phyloP scores from a whole-genome alignment of 345 rosid genomes.

The Eucalyptus urophylla region DNA sequence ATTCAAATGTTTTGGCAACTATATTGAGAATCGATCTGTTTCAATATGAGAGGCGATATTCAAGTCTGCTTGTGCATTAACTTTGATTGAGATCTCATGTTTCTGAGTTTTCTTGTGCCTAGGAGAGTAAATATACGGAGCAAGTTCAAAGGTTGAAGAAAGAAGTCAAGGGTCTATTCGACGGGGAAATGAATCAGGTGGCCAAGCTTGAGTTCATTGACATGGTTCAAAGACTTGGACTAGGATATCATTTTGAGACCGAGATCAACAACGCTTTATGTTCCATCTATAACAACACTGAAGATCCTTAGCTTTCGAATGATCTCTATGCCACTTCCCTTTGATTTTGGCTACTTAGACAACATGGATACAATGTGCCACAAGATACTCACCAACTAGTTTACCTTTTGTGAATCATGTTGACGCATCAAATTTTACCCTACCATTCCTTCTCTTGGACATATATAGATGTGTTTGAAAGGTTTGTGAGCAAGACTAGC shows the following conservation, averaged over 20 bases:
- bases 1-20: background rate
- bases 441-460: background rate
- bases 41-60: background rate
- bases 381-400: background rate
- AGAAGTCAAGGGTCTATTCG: background rate
- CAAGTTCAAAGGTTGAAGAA: background rate
- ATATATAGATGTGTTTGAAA: background rate
- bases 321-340: background rate
- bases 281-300: background rate
- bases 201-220: background rate
- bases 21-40: background rate
- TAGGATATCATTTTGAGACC: background rate
- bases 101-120: background rate
- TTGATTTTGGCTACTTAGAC: constrained; percentile 1
- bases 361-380: too few relatives aligned
- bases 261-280: background rate
- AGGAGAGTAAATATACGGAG: background rate
- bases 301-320: background rate
- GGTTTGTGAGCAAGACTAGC: background rate
- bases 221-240: constrained; percentile 1
- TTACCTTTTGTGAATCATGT: background rate
- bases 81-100: background rate
- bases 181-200: background rate
- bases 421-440: background rate
- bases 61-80: background rate